Percentiles rank a stretch among this genome's conserved stretches.
Conservation (phyloP, 192 early-diverging fungal genomes). For the Cetraspora pellucida region DNA sequence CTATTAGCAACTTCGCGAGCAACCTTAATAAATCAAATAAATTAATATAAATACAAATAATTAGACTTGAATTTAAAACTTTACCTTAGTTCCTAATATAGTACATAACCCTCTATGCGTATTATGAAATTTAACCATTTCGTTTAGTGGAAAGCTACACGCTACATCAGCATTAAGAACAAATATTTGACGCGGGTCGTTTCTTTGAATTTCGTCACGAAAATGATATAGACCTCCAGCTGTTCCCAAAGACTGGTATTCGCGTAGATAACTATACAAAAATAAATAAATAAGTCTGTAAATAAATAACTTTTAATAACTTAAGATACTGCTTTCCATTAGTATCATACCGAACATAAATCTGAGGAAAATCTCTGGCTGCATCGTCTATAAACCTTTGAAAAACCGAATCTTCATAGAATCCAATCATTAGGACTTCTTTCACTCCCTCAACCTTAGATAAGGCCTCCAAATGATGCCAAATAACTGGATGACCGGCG, state of each 20-base stretch:
- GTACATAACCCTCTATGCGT: conserved; percentile 83
- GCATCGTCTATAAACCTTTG: conserved; percentile 85
- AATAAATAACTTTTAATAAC: background rate
- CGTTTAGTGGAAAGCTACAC: conserved; percentile 87
- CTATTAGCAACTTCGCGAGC: conserved; percentile 75
- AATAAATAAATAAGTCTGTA: background rate
- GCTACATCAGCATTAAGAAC: conserved; percentile 98
- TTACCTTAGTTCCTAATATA: conserved; percentile 86
- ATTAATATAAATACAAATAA: background rate
- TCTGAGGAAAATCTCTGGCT: conserved; percentile 81
- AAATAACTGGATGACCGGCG: conserved; percentile 93
- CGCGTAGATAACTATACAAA: conserved; percentile 83
- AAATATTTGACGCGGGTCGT: conserved; percentile 89
- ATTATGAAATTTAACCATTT: conserved; percentile 84
- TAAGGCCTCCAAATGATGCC: conserved; percentile 93
- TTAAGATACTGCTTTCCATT: background rate
- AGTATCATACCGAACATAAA: conserved; percentile 76
- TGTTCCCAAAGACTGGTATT: conserved; percentile 96
- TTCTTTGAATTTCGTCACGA: conserved; percentile 94
- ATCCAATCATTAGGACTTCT: conserved; percentile 95
- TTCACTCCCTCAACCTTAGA: conserved; percentile 84
- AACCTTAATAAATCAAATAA: conserved; percentile 39
- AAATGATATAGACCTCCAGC: conserved; percentile 98
- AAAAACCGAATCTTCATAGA: conserved; percentile 96
- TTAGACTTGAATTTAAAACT: background rate